Evolutionary conservation across 768 basidiomycete species (phyloP).

Genomic region (Kwoniella sp.): DNA sequence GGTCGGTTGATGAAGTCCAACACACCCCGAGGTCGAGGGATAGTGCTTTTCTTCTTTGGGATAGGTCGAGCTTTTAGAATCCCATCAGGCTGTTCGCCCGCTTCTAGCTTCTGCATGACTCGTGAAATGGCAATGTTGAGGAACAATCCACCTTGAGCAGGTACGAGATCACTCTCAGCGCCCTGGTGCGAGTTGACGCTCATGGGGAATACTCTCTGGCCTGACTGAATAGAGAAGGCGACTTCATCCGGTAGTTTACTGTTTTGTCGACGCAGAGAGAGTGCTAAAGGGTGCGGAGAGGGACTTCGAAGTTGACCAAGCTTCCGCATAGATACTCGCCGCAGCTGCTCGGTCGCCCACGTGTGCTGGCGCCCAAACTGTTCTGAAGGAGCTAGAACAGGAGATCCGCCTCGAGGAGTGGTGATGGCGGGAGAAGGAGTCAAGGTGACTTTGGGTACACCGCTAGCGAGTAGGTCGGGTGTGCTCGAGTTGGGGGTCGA

Average conservation of each 20-base stretch:
- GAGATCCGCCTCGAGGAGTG: constrained; percentile 10
- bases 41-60: constrained; percentile 3
- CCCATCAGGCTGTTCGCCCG: constrained; percentile 27
- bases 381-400: constrained; percentile 13
- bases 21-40: constrained; percentile 31
- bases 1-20: constrained; percentile 41
- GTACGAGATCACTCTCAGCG: constrained; percentile 18
- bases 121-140: constrained; percentile 24
- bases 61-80: constrained; percentile 8
- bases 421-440: constrained; percentile 30
- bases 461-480: constrained; percentile 6
- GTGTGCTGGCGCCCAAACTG: constrained; percentile 22
- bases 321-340: constrained; percentile 37
- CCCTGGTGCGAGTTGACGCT: constrained; percentile 32
- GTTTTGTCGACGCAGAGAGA: constrained; percentile 35
- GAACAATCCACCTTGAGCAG: constrained; percentile 34
- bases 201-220: constrained; percentile 37
- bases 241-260: constrained; percentile 43
- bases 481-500: constrained; percentile 22
- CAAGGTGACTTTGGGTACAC: constrained; percentile 15
- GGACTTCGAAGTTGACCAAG: constrained; percentile 37
- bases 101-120: constrained; percentile 27
- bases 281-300: constrained; percentile 45
- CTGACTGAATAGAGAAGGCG: constrained; percentile 39
- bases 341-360: constrained; percentile 36